Evolutionary conservation across 495 filamentous ascomycete genomes (phyloP).

Genomic region (Penicillium canariense): DNA sequence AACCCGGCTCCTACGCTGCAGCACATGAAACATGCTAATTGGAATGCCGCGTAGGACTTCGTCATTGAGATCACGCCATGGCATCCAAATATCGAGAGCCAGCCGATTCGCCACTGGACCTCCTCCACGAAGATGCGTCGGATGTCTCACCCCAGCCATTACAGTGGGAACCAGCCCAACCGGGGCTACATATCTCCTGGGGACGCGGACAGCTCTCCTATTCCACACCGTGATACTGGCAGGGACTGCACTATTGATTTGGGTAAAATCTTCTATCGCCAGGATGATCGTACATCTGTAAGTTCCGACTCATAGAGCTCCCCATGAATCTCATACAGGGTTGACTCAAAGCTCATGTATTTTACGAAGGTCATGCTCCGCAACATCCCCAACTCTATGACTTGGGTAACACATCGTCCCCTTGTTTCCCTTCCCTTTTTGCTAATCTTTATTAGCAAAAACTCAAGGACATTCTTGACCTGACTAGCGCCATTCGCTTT

Average conservation of each 20-base stretch:
- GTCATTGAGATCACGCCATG: constrained; percentile 28
- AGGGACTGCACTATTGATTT: not conserved
- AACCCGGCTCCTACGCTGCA: no score
- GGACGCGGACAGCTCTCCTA: not conserved
- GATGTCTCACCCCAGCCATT: not conserved
- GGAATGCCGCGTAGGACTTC: constrained; percentile 19
- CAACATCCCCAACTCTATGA: constrained; percentile 91
- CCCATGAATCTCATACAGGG: not conserved
- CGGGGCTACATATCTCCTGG: not conserved
- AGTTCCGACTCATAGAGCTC: constrained; percentile 24
- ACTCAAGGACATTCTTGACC: constrained; percentile 75
- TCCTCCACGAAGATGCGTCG: not conserved
- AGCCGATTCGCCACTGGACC: not conserved
- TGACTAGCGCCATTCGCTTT: constrained; percentile 74
- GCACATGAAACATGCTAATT: not conserved
- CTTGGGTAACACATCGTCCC: constrained; percentile 53
- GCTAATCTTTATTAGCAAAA: constrained; percentile 27
- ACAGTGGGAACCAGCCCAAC: not conserved
- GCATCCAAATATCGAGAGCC: constrained; percentile 22
- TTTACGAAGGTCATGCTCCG: constrained; percentile 80
- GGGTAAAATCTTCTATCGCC: not conserved
- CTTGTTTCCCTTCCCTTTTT: not conserved
- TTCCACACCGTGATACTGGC: not conserved
- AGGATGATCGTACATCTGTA: constrained; percentile 71
- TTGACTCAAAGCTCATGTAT: constrained; percentile 17